phyloP scores from a whole-genome alignment of 2,329 filamentous ascomycete genomes.

The Zasmidium angulare region DNA sequence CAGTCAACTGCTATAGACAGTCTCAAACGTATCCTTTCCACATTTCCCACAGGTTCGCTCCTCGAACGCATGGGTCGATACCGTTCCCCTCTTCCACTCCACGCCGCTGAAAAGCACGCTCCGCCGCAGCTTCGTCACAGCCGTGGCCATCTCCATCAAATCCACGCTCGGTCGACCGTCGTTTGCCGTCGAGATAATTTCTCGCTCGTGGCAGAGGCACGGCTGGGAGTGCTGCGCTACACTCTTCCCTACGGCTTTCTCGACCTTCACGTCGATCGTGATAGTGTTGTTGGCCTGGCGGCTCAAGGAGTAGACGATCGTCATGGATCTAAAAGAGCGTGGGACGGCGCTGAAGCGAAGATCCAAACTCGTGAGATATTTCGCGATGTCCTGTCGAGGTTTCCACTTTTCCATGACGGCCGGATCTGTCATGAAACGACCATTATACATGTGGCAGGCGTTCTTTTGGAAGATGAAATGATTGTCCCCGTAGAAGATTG shows the following conservation, averaged over 20 bases:
- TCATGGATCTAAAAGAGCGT: not conserved
- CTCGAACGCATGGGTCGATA: not conserved
- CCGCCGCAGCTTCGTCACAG: slow-evolving; percentile 12
- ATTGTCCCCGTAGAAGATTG: slow-evolving; percentile 23
- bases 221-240: not conserved
- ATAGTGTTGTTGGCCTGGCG: slow-evolving; percentile 4
- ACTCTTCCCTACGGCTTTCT: slow-evolving; percentile 12
- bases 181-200: slow-evolving; percentile 3
- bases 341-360: slow-evolving; percentile 12
- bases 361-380: slow-evolving; percentile 13
- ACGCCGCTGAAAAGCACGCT: slow-evolving; percentile 11
- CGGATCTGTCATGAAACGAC: slow-evolving; percentile 16
- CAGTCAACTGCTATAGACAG: slow-evolving; percentile 15
- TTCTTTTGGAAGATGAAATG: slow-evolving; percentile 20
- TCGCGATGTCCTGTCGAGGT: slow-evolving; percentile 11
- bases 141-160: slow-evolving; percentile 11
- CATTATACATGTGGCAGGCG: slow-evolving; percentile 11
- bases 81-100: not conserved
- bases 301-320: slow-evolving; percentile 13
- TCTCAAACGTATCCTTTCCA: slow-evolving; percentile 14
- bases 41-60: slow-evolving; percentile 12
- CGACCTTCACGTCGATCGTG: slow-evolving; percentile 13
- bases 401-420: slow-evolving; percentile 17
- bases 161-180: slow-evolving; percentile 6
- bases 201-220: slow-evolving; percentile 17